Percentiles rank a stretch among this genome's conserved stretches.
phyloP scores from a whole-genome alignment of 1,139 yeast genomes.

The Debaryomyces fabryi region DNA sequence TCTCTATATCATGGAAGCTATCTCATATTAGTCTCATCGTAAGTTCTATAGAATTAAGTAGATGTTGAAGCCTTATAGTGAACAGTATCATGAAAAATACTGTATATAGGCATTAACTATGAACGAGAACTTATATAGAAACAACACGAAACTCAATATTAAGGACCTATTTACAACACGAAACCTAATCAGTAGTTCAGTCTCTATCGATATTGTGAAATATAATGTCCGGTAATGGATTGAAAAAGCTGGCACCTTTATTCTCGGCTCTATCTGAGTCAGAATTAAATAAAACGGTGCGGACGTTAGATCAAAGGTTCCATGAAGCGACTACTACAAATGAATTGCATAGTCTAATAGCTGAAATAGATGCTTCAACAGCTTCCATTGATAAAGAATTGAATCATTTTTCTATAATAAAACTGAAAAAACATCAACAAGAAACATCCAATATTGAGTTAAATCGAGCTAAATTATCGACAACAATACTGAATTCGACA shows the following conservation, averaged over 20 bases:
- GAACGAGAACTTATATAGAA: slow-evolving; percentile 3
- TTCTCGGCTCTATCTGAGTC: slow-evolving; percentile 8
- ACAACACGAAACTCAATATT: slow-evolving; percentile 5
- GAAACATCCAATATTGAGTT: slow-evolving; percentile 42
- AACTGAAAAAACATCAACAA: slow-evolving; percentile 37
- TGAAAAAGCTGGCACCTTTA: neutral
- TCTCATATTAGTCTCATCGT: neutral
- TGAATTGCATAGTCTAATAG: slow-evolving; percentile 11
- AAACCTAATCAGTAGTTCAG: neutral
- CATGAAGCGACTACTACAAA: slow-evolving; percentile 12
- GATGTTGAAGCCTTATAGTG: neutral
- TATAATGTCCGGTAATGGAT: slow-evolving; percentile 1
- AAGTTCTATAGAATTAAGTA: no score
- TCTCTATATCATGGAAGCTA: neutral
- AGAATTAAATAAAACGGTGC: slow-evolving; percentile 10
- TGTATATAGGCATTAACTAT: slow-evolving; percentile 4
- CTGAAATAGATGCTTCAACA: slow-evolving; percentile 16
- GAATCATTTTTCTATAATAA: slow-evolving; percentile 27
- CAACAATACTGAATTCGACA: slow-evolving; percentile 42
- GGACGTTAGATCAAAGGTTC: slow-evolving; percentile 9
- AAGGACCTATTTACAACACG: neutral
- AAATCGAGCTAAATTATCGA: slow-evolving; percentile 39
- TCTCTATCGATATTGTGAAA: slow-evolving; percentile 1
- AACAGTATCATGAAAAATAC: neutral
- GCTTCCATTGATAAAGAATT: slow-evolving; percentile 27